A percentile compares a stretch with the other conserved stretches of the same genome.
These are phyloP conservation scores for Neurospora sp. DNA, from an alignment of 495 filamentous ascomycete genomes.

Conservation along the genomic window DNA sequence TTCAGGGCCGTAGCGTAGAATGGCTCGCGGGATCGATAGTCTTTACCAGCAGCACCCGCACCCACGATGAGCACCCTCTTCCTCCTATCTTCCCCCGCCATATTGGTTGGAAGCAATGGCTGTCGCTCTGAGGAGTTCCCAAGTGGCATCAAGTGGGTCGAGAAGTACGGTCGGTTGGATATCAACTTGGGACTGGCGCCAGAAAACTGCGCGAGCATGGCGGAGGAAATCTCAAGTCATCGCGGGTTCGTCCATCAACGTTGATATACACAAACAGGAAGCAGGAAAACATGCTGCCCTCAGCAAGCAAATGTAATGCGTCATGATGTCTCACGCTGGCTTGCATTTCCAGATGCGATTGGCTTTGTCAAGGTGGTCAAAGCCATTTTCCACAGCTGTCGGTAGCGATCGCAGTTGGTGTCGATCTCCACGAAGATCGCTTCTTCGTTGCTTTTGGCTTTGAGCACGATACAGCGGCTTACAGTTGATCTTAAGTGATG, in stretches of 20 bases:
- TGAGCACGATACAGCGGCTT: not conserved
- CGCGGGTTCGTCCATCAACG: not conserved
- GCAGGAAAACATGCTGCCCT: not conserved
- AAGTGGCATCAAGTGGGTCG: not conserved
- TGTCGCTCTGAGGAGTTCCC: not conserved
- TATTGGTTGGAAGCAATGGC: not conserved
- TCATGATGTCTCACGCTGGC: not conserved
- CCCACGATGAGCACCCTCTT: conserved; percentile 52
- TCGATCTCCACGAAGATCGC: not conserved
- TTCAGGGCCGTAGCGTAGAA: not conserved
- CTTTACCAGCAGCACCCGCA: conserved; percentile 49
- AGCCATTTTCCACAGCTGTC: not conserved
- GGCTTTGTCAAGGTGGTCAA: not conserved
- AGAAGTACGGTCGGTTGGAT: not conserved
- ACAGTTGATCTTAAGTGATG: not conserved
- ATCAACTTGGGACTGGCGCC: not conserved
- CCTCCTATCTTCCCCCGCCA: not conserved
- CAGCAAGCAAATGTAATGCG: not conserved
- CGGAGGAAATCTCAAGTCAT: not conserved
- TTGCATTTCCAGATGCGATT: not conserved
- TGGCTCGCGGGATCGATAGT: not conserved
- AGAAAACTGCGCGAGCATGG: not conserved
- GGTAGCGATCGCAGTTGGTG: not conserved
- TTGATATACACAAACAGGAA: not conserved
- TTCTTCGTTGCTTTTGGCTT: not conserved